Evolutionary conservation across 2,329 filamentous ascomycete genomes (phyloP), one percentile per base, ranked within the genome.

Genomic region (Paecilomyces sp.): DNA sequence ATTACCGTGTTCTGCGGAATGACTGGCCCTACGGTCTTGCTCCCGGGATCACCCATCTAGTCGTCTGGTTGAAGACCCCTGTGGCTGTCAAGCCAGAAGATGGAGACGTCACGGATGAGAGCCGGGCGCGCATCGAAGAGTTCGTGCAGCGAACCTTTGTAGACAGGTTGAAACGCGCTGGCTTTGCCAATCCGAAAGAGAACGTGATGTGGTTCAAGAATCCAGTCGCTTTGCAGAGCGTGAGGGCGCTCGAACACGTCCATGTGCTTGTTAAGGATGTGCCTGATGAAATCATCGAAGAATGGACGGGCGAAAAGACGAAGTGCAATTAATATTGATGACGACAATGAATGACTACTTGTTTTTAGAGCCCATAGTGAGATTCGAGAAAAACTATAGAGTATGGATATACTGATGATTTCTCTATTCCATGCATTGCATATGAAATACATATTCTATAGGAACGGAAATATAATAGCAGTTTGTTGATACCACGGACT

Each of bases 171-270:
- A 69, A 65, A 12, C 64, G 65, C 50, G 77, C 65, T 34, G 73
- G 67, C 47, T 70, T 66, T 54, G 31, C 64, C 4, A 65, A 71
- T 51, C 75, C 72, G 54, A 63, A 67, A 24, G 77, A 78, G 22
- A 79, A 79, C 64, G 80, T 87, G 25, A 68, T 84, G 60, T 88
- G 85, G 85, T 88, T 87, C 67, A 87, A 86, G 77, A 88, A 87
- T 65, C 85, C 83, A 77, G 81, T 80, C 8, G 79, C 78, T 41
- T 66, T 87, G 70, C 85, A 87, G 71, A 86, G 83, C 65, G 83
- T 88, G 54, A 74, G 83, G 58, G 80, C 80, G 0, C 70, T 85
- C 33, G 83, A 85, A 65, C 83, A 85, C 74, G 74, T 85, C 6
- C 83, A 85, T 74, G 75, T 85, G 18, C 68, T 85, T 22, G 70